Conservation (phyloP, 495 filamentous ascomycete genomes). For the Aspergillus ostianus region DNA sequence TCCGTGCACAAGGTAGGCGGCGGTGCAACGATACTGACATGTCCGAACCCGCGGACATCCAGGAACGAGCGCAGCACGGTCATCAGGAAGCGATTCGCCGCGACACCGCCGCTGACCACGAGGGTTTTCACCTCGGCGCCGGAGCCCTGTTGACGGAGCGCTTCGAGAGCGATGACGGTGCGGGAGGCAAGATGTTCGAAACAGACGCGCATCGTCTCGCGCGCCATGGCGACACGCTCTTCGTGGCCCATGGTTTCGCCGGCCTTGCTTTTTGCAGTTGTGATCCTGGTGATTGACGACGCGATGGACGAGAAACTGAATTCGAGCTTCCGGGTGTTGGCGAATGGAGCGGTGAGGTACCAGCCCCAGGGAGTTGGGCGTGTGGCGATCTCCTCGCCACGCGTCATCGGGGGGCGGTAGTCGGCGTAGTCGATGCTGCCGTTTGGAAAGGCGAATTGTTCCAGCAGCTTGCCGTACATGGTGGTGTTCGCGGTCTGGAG, state of each 20-base stretch:
- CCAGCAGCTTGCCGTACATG: conserved; percentile 74
- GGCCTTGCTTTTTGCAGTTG: conserved; percentile 30
- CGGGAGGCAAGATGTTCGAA: conserved; percentile 86
- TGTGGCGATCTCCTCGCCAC: conserved; percentile 51
- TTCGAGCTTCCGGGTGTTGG: conserved; percentile 48
- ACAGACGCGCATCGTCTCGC: conserved; percentile 69
- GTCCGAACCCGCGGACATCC: conserved; percentile 57
- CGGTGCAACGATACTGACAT: conserved; percentile 68
- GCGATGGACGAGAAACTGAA: conserved; percentile 67
- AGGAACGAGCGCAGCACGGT: conserved; percentile 63
- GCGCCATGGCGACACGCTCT: conserved; percentile 64
- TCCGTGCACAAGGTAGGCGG: conserved; percentile 80
- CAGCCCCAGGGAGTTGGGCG: conserved; percentile 52
- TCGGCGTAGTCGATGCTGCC: conserved; percentile 45
- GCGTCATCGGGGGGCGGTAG: conserved; percentile 54
- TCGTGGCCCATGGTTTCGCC: conserved; percentile 21
- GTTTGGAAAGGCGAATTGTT: conserved; percentile 69
- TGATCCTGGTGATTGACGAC: conserved; percentile 49
- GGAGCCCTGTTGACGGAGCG: conserved; percentile 25
- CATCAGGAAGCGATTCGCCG: conserved; percentile 74
- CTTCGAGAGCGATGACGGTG: conserved; percentile 63
- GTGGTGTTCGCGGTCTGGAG: conserved; percentile 47
- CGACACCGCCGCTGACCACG: conserved; percentile 87
- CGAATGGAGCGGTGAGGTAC: conserved; percentile 54
- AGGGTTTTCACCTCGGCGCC: conserved; percentile 53